Evolutionary conservation across 768 basidiomycete genomes (phyloP).

Genomic region (Gautieria morchelliformis): DNA sequence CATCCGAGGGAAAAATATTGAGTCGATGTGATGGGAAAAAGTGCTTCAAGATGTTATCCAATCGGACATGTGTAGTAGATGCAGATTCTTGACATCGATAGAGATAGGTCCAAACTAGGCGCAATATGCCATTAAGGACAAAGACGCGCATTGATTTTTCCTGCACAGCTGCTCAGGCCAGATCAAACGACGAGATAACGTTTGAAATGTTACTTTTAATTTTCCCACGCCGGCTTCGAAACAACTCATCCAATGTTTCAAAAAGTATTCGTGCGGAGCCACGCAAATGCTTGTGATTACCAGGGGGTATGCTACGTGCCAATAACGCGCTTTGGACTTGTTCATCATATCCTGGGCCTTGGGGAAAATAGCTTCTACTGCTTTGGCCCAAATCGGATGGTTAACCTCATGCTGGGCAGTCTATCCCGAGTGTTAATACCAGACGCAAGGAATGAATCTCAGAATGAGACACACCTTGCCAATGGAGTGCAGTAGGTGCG

Average conservation of each 20-base stretch:
- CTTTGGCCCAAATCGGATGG: conserved; percentile 89
- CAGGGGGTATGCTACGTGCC: conserved; percentile 79
- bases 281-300: conserved; percentile 79
- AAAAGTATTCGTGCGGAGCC: conserved; percentile 75
- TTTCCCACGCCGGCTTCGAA: conserved; percentile 67
- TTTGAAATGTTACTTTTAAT: conserved; percentile 51
- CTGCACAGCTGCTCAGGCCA: conserved; percentile 28
- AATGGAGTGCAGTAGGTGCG: conserved; percentile 73
- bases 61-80: conserved; percentile 68
- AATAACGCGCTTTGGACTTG: conserved; percentile 73
- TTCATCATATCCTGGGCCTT: conserved; percentile 75
- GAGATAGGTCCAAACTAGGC: conserved; percentile 90
- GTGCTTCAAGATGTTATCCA: conserved; percentile 64
- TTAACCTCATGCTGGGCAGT: conserved; percentile 95
- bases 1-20: conserved; percentile 55
- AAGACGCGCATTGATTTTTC: conserved; percentile 64
- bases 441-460: conserved; percentile 2
- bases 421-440: conserved; percentile 25
- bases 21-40: conserved; percentile 71
- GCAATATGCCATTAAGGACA: conserved; percentile 72
- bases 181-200: conserved; percentile 7
- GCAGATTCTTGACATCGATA: conserved; percentile 83
- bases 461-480: conserved; percentile 50
- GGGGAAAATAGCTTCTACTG: conserved; percentile 74
- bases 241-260: conserved; percentile 69